Evolutionary conservation across 495 filamentous ascomycete genomes (phyloP), one percentile per base, ranked within the genome.

Genomic region (Lepraria neglecta): DNA sequence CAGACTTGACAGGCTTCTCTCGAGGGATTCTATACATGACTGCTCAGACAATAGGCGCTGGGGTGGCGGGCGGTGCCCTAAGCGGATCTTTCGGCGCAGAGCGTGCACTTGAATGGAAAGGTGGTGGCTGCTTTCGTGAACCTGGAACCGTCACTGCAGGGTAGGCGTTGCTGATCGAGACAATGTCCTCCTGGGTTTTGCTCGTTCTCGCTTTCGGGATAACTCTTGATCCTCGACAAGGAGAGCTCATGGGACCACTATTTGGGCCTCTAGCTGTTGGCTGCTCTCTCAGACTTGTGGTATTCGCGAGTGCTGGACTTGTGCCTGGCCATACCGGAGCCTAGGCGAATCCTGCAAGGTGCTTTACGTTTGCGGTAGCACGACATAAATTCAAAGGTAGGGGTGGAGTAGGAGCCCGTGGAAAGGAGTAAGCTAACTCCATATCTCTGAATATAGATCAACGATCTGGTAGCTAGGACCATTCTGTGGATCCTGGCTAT

Each of bases 151-250:
- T 71, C 33, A 51, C 56, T 40, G 56, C 59, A 35, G 70, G 65
- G 2, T 72, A 77, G 45, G 76, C 71, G 11, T 72, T 79, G 35
- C 53, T 77, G 15, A 72, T 77, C 51, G 80, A 82, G 67, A 74
- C 73, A 40, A 67, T 79, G 14, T 67, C 69, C 3, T 76, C 72
- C n/a, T 68, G 77, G 48, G 68, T 69, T 28, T 58, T 80, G 17
- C 66, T 81, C 21, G 76, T 72, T 56, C 60, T 77, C 42, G 64
- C 72, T 4, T 77, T 77, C 67, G 80, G 82, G 3, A 75, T 81
- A n/a, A 82, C 78, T 12, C 72, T 87, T 0, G 81, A 85, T 65
- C 82, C 82, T 9, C 70, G 82, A 14, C 81, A 83, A 63, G 70
- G 69, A 6, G 59, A 75, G 11, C 67, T 82, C 5, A 82, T 79